Evolutionary conservation across 1,139 yeast genomes (phyloP).

Genomic region (Pichia sp.): DNA sequence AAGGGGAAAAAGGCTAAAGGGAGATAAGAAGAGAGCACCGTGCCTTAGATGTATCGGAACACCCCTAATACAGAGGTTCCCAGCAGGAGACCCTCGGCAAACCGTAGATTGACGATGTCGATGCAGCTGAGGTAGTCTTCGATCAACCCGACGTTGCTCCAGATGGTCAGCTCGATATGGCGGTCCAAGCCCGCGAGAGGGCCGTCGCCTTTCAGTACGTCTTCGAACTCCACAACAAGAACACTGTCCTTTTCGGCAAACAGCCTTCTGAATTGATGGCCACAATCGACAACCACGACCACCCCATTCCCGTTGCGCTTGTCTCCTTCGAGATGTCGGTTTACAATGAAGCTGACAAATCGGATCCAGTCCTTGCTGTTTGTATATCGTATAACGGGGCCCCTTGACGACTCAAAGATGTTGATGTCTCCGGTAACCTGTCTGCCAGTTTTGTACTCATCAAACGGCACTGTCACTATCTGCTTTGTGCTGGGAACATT

Average conservation of each 20-base stretch:
- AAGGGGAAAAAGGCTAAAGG: background rate
- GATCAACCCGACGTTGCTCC: background rate
- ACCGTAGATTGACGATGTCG: background rate
- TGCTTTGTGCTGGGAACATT: background rate
- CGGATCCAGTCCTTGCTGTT: constrained; percentile 11
- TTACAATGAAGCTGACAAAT: constrained; percentile 6
- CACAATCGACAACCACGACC: constrained; percentile 30
- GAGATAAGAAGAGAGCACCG: no score
- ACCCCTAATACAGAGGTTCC: background rate
- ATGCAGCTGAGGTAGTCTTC: background rate
- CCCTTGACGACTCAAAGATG: constrained; percentile 2
- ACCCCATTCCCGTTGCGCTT: constrained; percentile 12
- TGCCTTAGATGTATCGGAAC: background rate
- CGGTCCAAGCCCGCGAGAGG: background rate
- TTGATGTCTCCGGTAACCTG: constrained; percentile 1
- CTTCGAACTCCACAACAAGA: constrained; percentile 2
- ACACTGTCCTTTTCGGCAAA: constrained; percentile 1
- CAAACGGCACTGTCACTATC: background rate
- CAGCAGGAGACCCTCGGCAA: background rate
- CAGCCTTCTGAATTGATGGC: constrained; percentile 27
- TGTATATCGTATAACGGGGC: constrained; percentile 7
- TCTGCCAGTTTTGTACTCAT: background rate
- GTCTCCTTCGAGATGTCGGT: background rate
- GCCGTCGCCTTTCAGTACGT: background rate
- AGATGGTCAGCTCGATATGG: constrained; percentile 4